Evolutionary conservation across 2,329 filamentous ascomycete species (phyloP).

Genomic region (Talaromyces sp.): DNA sequence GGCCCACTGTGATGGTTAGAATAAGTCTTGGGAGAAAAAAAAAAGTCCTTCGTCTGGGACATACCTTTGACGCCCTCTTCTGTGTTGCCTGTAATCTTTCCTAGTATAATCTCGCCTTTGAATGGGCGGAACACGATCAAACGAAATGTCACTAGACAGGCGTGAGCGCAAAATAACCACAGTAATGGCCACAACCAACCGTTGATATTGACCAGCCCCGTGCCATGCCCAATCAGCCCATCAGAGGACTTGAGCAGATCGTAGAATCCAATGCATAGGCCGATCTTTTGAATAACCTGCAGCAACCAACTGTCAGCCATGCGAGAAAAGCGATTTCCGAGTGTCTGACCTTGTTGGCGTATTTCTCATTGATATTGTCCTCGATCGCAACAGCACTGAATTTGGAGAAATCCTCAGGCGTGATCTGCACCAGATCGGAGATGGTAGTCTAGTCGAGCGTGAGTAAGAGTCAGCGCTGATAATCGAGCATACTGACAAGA

Average conservation of each 20-base stretch:
- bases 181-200: conserved; percentile 47
- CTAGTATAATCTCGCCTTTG: conserved; percentile 86
- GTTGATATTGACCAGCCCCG: conserved; percentile 89
- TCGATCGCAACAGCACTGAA: conserved; percentile 76
- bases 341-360: conserved; percentile 71
- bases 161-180: not conserved
- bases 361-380: conserved; percentile 96
- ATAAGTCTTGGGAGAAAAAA: too few species aligned
- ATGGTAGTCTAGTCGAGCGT: conserved; percentile 69
- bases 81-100: conserved; percentile 71
- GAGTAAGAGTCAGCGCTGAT: not conserved
- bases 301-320: not conserved
- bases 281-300: conserved; percentile 84
- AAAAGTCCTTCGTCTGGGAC: conserved; percentile 15
- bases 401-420: conserved; percentile 81
- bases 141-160: conserved; percentile 74
- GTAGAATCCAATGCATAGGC: conserved; percentile 88
- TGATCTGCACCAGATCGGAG: conserved; percentile 89
- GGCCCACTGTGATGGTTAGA: conserved; percentile 53
- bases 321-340: not conserved
- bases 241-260: conserved; percentile 86
- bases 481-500: conserved; percentile 34
- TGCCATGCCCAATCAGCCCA: conserved; percentile 87
- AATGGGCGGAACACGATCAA: conserved; percentile 93
- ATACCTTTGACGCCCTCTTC: conserved; percentile 66